Percentiles rank a stretch among this genome's conserved stretches.
phyloP scores from a whole-genome alignment of 768 basidiomycete genomes.

The Leucosporidium creatinivorum region DNA sequence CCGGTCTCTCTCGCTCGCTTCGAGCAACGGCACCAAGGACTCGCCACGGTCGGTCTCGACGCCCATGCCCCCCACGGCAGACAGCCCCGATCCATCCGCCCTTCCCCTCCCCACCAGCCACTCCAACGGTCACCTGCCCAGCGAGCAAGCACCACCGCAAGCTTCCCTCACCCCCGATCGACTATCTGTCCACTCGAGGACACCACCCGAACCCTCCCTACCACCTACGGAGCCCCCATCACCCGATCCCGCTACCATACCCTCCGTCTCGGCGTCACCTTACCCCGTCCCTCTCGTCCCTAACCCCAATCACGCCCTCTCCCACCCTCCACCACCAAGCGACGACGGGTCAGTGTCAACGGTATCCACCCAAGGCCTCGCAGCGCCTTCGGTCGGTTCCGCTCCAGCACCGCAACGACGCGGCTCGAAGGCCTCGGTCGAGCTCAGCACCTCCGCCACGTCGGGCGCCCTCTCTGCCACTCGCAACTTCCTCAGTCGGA shows the following conservation, averaged over 20 bases:
- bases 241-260: too few species aligned
- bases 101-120: not conserved
- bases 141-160: too few species aligned
- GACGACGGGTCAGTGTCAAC: conserved; percentile 19
- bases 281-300: not conserved
- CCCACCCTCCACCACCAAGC: not conserved
- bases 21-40: not conserved
- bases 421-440: conserved; percentile 8
- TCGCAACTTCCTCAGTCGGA: conserved; percentile 19
- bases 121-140: not conserved
- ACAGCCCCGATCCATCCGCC: not conserved
- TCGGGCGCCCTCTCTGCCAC: conserved; percentile 4
- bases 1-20: not conserved
- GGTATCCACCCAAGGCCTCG: not conserved
- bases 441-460: not conserved
- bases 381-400: not conserved
- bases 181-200: too few species aligned
- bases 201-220: not conserved
- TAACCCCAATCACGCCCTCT: not conserved
- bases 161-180: too few species aligned
- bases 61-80: not conserved
- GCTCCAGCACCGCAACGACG: not conserved
- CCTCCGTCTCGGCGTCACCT: not conserved
- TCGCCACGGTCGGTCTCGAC: conserved; percentile 1
- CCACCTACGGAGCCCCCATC: not conserved